Evolutionary conservation across 2,329 filamentous ascomycete species (phyloP), one percentile per base, ranked within the genome.

Genomic region (Cordyceps militaris): DNA sequence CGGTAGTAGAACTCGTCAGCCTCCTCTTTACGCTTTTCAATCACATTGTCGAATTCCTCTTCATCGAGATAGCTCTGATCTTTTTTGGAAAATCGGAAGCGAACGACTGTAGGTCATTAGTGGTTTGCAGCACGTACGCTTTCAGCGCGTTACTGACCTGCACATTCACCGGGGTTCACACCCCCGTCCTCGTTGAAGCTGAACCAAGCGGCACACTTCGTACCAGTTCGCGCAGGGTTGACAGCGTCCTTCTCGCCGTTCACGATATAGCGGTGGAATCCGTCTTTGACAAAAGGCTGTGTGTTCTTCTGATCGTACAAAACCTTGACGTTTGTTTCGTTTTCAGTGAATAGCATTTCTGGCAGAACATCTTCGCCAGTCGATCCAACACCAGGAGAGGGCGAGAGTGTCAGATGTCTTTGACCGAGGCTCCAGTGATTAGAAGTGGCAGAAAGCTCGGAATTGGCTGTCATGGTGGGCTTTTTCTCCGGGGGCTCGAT

Each of bases 1-100:
- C 89, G 84, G 75, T 87, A 94, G 77, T 95, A 97, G 71, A 97
- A 97, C 61, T 97, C 92, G 69, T 97, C 93, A 7, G 93, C 93
- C 67, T 97, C 93, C n/a, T 88, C 83, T 60, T 83, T 85, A 64
- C 91, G 86, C 69, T 86, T 85, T 66, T 97, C 92, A 60, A 97
- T 87, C 63, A 94, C 83, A 67, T 97, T 86, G 68, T 97, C 93
- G 62, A 97, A 94, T 36, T 87, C 79, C 71, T 96, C 93, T 74
- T 97, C 93, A 66, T 97, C 92, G 24, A 97, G 80, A 70, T 91
- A 96, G 19, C 81, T 79, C 50, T 91, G 85, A 57, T 84, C 79
- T 68, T 85, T 87, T 66, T 81, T 87, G 26, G 91, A 92, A 56
- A 97, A 80, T 42, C 91, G 86, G 75, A 97, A 96, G 67, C 93